Conservation (phyloP, 2,329 filamentous ascomycete genomes). For the Arthroderma uncinatum region DNA sequence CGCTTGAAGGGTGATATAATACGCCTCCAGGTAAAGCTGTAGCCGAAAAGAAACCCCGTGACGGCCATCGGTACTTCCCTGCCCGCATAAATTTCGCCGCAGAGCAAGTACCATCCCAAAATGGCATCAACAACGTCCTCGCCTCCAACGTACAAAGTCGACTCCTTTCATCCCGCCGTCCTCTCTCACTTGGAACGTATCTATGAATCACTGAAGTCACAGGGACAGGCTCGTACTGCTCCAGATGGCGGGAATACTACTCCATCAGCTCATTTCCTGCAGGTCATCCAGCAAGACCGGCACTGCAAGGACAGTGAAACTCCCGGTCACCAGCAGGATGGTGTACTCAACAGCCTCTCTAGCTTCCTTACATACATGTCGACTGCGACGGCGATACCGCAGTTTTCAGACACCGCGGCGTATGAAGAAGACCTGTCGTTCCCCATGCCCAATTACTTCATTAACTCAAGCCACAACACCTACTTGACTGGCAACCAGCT, state of each 20-base stretch:
- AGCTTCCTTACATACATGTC: slow-evolving; percentile 41
- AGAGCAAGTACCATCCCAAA: neutral
- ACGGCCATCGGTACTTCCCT: neutral
- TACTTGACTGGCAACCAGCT: slow-evolving; percentile 82
- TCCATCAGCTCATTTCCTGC: slow-evolving; percentile 12
- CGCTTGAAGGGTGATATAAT: neutral
- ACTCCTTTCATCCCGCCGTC: slow-evolving; percentile 25
- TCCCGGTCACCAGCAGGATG: neutral
- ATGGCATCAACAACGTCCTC: neutral
- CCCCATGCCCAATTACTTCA: slow-evolving; percentile 80
- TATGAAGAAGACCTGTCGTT: slow-evolving; percentile 48
- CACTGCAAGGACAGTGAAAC: neutral
- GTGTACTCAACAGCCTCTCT: slow-evolving; percentile 22
- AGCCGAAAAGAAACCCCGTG: neutral
- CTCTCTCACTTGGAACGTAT: slow-evolving; percentile 26
- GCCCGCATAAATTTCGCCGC: neutral
- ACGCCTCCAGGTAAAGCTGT: neutral
- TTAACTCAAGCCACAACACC: slow-evolving; percentile 91
- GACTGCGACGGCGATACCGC: slow-evolving; percentile 35
- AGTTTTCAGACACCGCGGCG: slow-evolving; percentile 20
- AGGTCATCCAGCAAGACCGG: slow-evolving; percentile 14
- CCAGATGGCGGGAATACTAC: neutral
- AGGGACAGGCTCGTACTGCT: neutral
- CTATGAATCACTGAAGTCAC: slow-evolving; percentile 22
- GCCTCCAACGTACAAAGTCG: slow-evolving; percentile 7